Conservation (phyloP, 306 rosid species). For the Lablab purpureus region DNA sequence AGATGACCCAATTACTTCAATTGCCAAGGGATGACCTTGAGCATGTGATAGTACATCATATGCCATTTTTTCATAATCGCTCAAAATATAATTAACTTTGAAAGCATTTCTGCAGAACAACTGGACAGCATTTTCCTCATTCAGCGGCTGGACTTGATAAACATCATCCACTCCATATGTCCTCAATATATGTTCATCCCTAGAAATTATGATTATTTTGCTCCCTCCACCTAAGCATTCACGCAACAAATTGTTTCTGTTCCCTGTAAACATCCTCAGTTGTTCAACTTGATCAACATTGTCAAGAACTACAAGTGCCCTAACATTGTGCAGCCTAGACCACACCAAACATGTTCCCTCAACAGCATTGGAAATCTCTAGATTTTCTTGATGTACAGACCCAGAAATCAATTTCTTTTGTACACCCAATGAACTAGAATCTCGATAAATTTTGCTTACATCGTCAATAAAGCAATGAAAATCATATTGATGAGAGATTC, state of each 20-base stretch:
- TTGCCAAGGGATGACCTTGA: neutral
- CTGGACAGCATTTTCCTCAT: neutral
- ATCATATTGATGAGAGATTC: neutral
- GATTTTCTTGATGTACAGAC: neutral
- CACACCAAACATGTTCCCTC: neutral
- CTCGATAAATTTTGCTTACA: neutral
- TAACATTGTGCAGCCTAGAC: neutral
- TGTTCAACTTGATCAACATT: neutral
- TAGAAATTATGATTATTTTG: neutral
- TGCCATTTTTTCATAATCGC: neutral
- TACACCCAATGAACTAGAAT: neutral
- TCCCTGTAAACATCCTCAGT: neutral
- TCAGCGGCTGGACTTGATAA: neutral
- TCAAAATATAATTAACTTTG: neutral
- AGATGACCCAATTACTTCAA: neutral
- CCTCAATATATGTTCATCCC: neutral
- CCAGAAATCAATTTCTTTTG: neutral
- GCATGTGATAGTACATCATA: neutral
- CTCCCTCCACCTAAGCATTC: neutral
- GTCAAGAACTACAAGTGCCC: neutral
- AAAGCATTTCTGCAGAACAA: neutral
- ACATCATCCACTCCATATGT: too few species aligned
- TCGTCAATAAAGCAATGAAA: conserved; percentile 6
- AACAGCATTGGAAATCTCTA: neutral
- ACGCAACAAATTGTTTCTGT: neutral